These are phyloP conservation scores for Thuidium tamariscinum DNA, from an alignment of 225 moss, liverwort and hornwort species.

Conservation along the genomic window DNA sequence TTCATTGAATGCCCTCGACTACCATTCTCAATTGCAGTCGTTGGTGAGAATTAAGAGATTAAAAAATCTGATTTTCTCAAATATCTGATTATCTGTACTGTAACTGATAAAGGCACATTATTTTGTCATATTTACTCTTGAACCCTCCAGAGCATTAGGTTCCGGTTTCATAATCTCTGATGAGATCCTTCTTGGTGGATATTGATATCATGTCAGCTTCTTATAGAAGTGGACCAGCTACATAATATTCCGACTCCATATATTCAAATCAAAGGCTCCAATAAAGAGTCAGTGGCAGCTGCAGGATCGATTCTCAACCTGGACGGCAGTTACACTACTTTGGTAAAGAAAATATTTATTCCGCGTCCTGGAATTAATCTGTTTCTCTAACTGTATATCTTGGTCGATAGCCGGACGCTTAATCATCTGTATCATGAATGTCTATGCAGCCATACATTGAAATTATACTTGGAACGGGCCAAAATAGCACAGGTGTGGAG, in stretches of 20 bases:
- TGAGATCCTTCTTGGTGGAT: not conserved
- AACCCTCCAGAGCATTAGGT: not conserved
- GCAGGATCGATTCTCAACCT: slow-evolving; percentile 55
- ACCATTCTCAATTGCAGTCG: not conserved
- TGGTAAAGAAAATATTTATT: slow-evolving; percentile 19
- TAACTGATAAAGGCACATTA: not conserved
- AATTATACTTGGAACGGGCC: slow-evolving; percentile 57
- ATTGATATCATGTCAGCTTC: slow-evolving; percentile 39
- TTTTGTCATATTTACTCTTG: not conserved
- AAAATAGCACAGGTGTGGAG: slow-evolving; percentile 32
- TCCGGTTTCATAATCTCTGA: not conserved
- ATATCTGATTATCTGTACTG: not conserved
- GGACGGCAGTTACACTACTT: slow-evolving; percentile 76
- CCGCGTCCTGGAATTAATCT: not conserved
- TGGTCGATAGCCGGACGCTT: not conserved
- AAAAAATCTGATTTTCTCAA: not conserved
- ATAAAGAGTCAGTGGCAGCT: slow-evolving; percentile 73
- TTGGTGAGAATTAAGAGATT: not conserved
- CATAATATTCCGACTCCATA: slow-evolving; percentile 67
- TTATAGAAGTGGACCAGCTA: slow-evolving; percentile 75
- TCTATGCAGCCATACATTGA: slow-evolving; percentile 63
- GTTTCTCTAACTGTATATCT: not conserved
- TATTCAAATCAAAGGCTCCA: slow-evolving; percentile 77
- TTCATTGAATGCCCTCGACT: not conserved
- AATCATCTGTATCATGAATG: not conserved